Evolutionary conservation across 345 rosid species (phyloP).

Genomic region (Nasturtium officinale): DNA sequence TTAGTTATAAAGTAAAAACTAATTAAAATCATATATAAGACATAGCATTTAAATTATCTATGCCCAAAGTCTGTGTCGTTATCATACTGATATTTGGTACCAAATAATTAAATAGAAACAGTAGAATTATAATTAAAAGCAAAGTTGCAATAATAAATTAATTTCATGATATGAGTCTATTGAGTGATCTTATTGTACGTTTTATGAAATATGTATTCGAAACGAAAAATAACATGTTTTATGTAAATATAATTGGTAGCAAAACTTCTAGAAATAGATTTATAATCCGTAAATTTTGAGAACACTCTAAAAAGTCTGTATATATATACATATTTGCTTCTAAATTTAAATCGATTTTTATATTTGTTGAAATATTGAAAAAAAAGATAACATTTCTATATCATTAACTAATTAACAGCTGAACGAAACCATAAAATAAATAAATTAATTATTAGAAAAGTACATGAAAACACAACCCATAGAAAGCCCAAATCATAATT

Average conservation of each 20-base stretch:
- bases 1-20: background rate
- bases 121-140: background rate
- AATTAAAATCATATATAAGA: constrained; percentile 3
- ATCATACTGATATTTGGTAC: constrained; percentile 14
- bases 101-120: background rate
- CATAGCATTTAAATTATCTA: constrained; percentile 5
- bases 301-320: background rate
- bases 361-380: background rate
- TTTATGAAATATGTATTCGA: background rate
- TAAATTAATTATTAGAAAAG: no score
- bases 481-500: background rate
- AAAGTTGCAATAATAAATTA: constrained; percentile 10
- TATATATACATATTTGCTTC: background rate
- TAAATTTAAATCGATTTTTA: background rate
- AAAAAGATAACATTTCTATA: background rate
- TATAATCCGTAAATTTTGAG: background rate
- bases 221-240: background rate
- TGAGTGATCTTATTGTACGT: background rate
- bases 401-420: background rate
- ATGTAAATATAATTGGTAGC: background rate
- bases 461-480: background rate
- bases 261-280: background rate
- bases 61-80: constrained; percentile 22
- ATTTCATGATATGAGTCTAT: background rate
- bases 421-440: background rate